phyloP scores from a whole-genome alignment of 176 grass and related monocot species.

The Zoysia japonica region DNA sequence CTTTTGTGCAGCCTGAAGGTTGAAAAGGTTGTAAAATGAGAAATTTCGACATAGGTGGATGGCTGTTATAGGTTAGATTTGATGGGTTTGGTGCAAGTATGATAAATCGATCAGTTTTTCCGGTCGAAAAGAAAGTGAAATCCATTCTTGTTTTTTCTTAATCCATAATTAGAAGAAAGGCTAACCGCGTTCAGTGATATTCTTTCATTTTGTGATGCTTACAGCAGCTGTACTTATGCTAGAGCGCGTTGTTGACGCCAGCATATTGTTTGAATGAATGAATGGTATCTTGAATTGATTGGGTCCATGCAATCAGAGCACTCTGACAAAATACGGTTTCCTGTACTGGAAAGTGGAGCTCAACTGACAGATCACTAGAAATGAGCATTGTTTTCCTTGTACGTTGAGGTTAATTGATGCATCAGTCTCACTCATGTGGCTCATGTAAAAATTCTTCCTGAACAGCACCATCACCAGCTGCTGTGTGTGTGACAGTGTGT shows the following conservation, averaged over 20 bases:
- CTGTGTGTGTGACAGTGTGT: no score
- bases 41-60: constrained; percentile 7
- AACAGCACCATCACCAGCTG: not conserved
- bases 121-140: not conserved
- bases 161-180: not conserved
- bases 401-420: not conserved
- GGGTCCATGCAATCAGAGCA: not conserved
- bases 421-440: not conserved
- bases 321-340: not conserved
- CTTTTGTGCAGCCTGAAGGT: not conserved
- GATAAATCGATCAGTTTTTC: constrained; percentile 38
- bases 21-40: constrained; percentile 13
- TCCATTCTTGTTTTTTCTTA: not conserved
- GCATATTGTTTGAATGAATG: constrained; percentile 1
- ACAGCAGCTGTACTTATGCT: not conserved
- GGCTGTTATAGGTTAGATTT: constrained; percentile 34
- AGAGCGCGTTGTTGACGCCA: not conserved
- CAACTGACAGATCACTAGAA: not conserved
- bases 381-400: not conserved
- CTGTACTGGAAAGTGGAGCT: not conserved
- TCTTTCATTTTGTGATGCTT: not conserved
- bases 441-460: not conserved
- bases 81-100: constrained; percentile 41
- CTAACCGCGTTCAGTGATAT: not conserved
- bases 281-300: not conserved